Evolutionary conservation across 1,284 basidiomycete genomes (phyloP).

Genomic region (Moniliophthora roreri): DNA sequence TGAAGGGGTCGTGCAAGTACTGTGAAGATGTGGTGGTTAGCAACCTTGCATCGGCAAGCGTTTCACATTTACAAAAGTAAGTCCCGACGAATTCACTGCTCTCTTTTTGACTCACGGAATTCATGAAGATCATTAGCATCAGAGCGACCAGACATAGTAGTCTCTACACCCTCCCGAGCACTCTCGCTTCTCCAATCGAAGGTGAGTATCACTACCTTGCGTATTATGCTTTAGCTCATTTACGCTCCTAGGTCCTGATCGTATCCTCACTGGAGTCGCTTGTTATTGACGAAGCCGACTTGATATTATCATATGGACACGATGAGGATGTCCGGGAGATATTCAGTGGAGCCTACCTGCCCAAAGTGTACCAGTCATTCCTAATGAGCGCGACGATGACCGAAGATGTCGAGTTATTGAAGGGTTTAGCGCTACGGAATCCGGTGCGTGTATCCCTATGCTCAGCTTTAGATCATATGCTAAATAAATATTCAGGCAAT

Average conservation of each 20-base stretch:
- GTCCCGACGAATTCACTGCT: not conserved
- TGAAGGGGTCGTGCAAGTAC: slow-evolving; percentile 69
- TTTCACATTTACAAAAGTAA: slow-evolving; percentile 27
- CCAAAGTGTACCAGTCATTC: slow-evolving; percentile 91
- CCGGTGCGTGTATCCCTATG: slow-evolving; percentile 57
- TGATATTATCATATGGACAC: slow-evolving; percentile 97
- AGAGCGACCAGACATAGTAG: slow-evolving; percentile 90
- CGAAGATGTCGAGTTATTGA: slow-evolving; percentile 90
- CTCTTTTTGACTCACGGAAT: not conserved
- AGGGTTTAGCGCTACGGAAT: slow-evolving; percentile 84
- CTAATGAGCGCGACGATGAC: slow-evolving; percentile 99
- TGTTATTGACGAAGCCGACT: slow-evolving; percentile 97
- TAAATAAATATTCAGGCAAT: slow-evolving; percentile 61
- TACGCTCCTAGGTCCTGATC: slow-evolving; percentile 48
- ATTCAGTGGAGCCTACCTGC: slow-evolving; percentile 75
- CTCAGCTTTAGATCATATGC: slow-evolving; percentile 22
- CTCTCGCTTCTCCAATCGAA: slow-evolving; percentile 81
- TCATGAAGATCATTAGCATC: slow-evolving; percentile 69
- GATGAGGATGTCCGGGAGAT: slow-evolving; percentile 90
- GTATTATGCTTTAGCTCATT: slow-evolving; percentile 6
- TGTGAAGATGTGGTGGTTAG: slow-evolving; percentile 74
- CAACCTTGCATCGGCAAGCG: slow-evolving; percentile 77
- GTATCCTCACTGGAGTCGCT: slow-evolving; percentile 76
- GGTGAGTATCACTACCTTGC: slow-evolving; percentile 31
- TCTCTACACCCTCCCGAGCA: slow-evolving; percentile 89